Conservation (phyloP, 768 basidiomycete genomes). For the Heimioporus sp. region DNA sequence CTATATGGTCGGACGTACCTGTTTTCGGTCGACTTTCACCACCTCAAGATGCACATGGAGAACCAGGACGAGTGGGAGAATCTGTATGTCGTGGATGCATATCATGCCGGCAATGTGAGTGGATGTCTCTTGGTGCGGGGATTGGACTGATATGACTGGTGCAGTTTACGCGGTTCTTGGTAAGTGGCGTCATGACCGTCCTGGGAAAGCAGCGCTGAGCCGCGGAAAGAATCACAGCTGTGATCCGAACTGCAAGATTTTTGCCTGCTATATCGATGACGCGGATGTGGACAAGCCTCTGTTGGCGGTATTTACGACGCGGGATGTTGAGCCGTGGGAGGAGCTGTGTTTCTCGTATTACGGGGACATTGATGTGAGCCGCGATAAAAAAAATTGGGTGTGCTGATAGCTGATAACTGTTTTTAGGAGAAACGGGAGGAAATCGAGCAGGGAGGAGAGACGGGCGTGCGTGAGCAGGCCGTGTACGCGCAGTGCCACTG, state of each 20-base stretch:
- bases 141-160: not conserved
- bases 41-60: slow-evolving; percentile 43
- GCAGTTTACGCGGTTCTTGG: slow-evolving; percentile 92
- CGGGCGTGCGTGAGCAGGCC: slow-evolving; percentile 32
- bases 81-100: slow-evolving; percentile 76
- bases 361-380: slow-evolving; percentile 49
- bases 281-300: slow-evolving; percentile 67
- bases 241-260: slow-evolving; percentile 75
- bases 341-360: slow-evolving; percentile 79
- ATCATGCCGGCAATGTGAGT: slow-evolving; percentile 82
- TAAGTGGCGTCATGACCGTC: slow-evolving; percentile 32
- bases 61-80: slow-evolving; percentile 25
- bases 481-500: slow-evolving; percentile 52
- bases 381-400: not conserved
- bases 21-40: slow-evolving; percentile 78
- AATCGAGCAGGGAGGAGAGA: slow-evolving; percentile 3
- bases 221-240: slow-evolving; percentile 81
- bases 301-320: slow-evolving; percentile 61
- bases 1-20: slow-evolving; percentile 74
- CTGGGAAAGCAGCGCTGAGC: not conserved
- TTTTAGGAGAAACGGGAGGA: slow-evolving; percentile 23
- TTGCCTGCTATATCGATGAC: slow-evolving; percentile 79
- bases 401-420: not conserved
- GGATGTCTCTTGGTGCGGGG: not conserved
- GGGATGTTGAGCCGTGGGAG: slow-evolving; percentile 61